Base-by-base conservation (phyloP, 2,329 filamentous ascomycete genomes). In the Rutstroemia sp. region DNA sequence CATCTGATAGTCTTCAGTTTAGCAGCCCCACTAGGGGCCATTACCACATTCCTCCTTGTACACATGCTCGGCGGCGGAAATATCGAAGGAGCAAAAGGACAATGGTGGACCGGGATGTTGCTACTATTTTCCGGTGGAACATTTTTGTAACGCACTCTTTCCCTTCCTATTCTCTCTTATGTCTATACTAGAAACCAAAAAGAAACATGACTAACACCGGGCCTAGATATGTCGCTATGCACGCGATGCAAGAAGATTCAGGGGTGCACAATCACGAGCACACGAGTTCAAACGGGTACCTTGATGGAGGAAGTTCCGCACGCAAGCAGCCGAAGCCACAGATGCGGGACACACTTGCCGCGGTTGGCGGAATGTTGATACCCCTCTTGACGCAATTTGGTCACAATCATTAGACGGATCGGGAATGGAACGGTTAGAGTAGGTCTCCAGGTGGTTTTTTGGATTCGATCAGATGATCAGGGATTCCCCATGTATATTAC, bases 51-150 rank as follows among this genome's bases (percentile, higher is more conserved):
- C 79, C 71, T 91, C 7, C 75, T 92, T 51, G 87, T 95, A 10
- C 84, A 86, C 56, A 70, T 94, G 44, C 71, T 94, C 1, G 88
- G 86, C 57, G 82, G 88, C 58, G 75, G 81, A 55, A 81, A 81
- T 57, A 71, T 70, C 37, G 69, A 68, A 51, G 72, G 75, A 2
- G 73, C 76, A 42, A 78, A 77, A 53, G 81, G 85, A 51, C 79
- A 83, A 48, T 96, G 90, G 84, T 92, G 89, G 76, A 97, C 92
- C 0, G 94, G 94, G 23, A 89, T 96, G 78, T 75, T 97, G 45
- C 75, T 99, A 8, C 76, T 97, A n/a, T 99, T 99, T 69, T 96
- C 90, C 0, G 94, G 88, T 0, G 94, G 94, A 16, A 99, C 94
- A 0, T 99, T 99, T 69, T 73, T 99, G 87, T 96, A 75, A 81